A percentile compares a stretch with the other conserved stretches of the same genome.
phyloP scores from a whole-genome alignment of 352 stramenopile species.

The Detonula confervacea region DNA sequence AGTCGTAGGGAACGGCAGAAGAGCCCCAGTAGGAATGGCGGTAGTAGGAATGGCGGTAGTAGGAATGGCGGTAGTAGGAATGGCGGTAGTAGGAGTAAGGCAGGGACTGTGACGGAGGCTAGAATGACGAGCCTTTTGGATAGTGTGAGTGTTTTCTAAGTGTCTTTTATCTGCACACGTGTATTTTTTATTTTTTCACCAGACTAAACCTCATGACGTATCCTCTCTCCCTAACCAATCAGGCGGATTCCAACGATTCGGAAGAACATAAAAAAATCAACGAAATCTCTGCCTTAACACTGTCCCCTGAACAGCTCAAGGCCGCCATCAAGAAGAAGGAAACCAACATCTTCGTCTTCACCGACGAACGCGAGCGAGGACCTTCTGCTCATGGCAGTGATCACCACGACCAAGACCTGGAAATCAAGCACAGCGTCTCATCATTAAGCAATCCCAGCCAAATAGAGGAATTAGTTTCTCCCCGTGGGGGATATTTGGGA shows the following conservation, averaged over 20 bases:
- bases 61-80: too few relatives aligned
- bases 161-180: too few relatives aligned
- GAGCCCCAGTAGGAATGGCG: neutral
- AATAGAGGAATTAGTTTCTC: conserved; percentile 38
- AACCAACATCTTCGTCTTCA: conserved; percentile 45
- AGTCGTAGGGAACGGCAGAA: too few relatives aligned
- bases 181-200: too few relatives aligned
- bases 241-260: neutral
- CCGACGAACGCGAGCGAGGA: conserved; percentile 25
- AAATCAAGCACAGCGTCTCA: conserved; percentile 58
- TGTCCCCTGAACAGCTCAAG: conserved; percentile 38
- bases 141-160: too few relatives aligned
- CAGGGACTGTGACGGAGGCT: conserved; percentile 22
- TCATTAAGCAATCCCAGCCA: conserved; percentile 47
- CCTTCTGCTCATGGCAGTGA: neutral
- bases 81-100: conserved; percentile 1
- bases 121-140: conserved; percentile 16
- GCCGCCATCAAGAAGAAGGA: conserved; percentile 31
- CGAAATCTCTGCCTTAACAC: conserved; percentile 13
- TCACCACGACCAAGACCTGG: conserved; percentile 41
- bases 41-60: neutral
- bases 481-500: conserved; percentile 33
- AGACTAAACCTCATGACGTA: too few relatives aligned
- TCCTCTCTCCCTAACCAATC: too few relatives aligned
- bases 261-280: conserved; percentile 7